Evolutionary conservation across 768 basidiomycete species (phyloP).

Genomic region (Tephrocybe sp.): DNA sequence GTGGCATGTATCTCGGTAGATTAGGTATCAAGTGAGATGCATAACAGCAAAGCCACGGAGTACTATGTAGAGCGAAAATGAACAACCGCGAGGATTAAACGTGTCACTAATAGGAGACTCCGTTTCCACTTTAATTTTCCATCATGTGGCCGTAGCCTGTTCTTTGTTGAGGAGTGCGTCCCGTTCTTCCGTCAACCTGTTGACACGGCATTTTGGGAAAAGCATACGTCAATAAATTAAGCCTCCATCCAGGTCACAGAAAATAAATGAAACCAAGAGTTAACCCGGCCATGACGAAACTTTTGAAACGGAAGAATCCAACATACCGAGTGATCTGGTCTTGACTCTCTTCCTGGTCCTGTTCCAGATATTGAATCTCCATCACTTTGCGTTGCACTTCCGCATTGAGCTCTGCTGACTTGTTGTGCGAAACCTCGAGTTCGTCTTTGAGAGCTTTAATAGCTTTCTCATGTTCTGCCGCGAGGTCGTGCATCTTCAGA

Average conservation of each 20-base stretch:
- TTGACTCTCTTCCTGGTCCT: conserved; percentile 74
- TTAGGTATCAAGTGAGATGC: conserved; percentile 17
- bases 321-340: conserved; percentile 82
- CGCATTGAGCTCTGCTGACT: conserved; percentile 54
- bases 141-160: conserved; percentile 21
- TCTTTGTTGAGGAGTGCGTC: conserved; percentile 42
- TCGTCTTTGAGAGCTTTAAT: conserved; percentile 54
- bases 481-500: conserved; percentile 72
- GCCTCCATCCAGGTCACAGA: conserved; percentile 37
- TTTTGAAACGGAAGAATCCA: conserved; percentile 57
- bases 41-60: conserved; percentile 5
- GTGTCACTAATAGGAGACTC: conserved; percentile 10
- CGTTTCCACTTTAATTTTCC: conserved; percentile 3
- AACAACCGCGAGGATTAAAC: conserved; percentile 5
- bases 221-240: conserved; percentile 38
- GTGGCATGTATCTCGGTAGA: conserved; percentile 15
- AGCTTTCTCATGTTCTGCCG: conserved; percentile 64
- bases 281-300: conserved; percentile 50
- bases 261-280: conserved; percentile 58
- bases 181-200: conserved; percentile 71
- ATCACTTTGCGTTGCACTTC: conserved; percentile 70
- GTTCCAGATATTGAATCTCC: conserved; percentile 81
- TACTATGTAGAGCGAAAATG: conserved; percentile 6
- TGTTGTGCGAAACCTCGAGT: conserved; percentile 50
- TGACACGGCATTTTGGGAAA: conserved; percentile 23